Percentiles rank a stretch among this genome's conserved stretches.
Conservation (phyloP, 2,329 filamentous ascomycete species). For the Phoma sp. region DNA sequence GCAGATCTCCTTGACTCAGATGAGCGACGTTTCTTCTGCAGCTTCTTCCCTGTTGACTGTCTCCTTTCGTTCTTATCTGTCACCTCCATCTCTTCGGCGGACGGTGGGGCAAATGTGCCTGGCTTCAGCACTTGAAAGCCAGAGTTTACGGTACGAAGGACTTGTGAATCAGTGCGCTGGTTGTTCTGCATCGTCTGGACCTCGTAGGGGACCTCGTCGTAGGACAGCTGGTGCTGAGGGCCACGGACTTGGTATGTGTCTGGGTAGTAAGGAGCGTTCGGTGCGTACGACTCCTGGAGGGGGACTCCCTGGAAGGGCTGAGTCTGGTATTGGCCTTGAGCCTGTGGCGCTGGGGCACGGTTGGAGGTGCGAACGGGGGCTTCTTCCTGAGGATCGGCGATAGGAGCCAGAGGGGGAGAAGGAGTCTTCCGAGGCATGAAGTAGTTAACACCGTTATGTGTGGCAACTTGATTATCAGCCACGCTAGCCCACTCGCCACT, state of each 20-base stretch:
- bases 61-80: slow-evolving; percentile 37
- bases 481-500: slow-evolving; percentile 48
- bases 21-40: slow-evolving; percentile 52
- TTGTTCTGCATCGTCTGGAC: slow-evolving; percentile 37
- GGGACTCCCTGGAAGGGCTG: slow-evolving; percentile 40
- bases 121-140: slow-evolving; percentile 50
- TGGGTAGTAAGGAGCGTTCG: slow-evolving; percentile 39
- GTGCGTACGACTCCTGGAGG: slow-evolving; percentile 46
- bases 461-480: slow-evolving; percentile 38
- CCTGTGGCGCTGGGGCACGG: slow-evolving; percentile 19
- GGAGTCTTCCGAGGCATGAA: slow-evolving; percentile 47
- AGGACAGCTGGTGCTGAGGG: slow-evolving; percentile 45
- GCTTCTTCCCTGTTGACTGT: slow-evolving; percentile 42
- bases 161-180: slow-evolving; percentile 36
- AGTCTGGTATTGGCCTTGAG: slow-evolving; percentile 2
- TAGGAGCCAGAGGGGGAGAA: slow-evolving; percentile 39
- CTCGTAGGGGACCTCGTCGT: slow-evolving; percentile 41
- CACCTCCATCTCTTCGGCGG: slow-evolving; percentile 36
- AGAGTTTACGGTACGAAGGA: slow-evolving; percentile 51
- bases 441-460: slow-evolving; percentile 46
- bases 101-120: slow-evolving; percentile 46
- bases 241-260: slow-evolving; percentile 47
- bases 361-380: slow-evolving; percentile 14
- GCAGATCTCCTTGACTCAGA: slow-evolving; percentile 43
- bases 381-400: slow-evolving; percentile 21